Evolutionary conservation across 2,329 filamentous ascomycete genomes (phyloP).

Genomic region (Cryphonectria radicalis): DNA sequence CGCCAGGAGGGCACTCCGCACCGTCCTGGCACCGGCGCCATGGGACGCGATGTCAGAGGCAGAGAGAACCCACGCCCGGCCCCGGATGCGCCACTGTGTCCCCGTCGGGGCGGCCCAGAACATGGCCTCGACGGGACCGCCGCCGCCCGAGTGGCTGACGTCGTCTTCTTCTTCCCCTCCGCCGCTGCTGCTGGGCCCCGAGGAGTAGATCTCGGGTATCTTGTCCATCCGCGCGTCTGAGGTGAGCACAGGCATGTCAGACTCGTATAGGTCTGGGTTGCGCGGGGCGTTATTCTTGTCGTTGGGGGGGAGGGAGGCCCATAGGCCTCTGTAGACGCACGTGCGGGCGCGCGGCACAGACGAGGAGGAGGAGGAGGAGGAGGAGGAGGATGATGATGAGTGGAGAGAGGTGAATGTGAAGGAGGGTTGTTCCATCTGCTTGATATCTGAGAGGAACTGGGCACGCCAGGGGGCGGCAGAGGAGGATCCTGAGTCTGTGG

Average conservation of each 20-base stretch:
- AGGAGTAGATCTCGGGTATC: constrained; percentile 68
- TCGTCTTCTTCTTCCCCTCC: constrained; percentile 41
- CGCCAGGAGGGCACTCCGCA: constrained; percentile 62
- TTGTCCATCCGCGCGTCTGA: constrained; percentile 91
- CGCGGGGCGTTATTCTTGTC: constrained; percentile 71
- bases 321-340: constrained; percentile 87
- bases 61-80: constrained; percentile 75
- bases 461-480: constrained; percentile 57
- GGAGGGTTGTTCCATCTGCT: constrained; percentile 50
- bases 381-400: constrained; percentile 35
- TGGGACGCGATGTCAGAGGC: constrained; percentile 54
- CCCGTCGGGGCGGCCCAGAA: constrained; percentile 75
- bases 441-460: constrained; percentile 55
- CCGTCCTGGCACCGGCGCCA: constrained; percentile 59
- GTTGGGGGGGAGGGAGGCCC: constrained; percentile 71
- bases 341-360: constrained; percentile 67
- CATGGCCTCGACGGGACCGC: constrained; percentile 77
- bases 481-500: constrained; percentile 22
- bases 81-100: constrained; percentile 86
- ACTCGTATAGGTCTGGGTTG: constrained; percentile 72
- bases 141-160: constrained; percentile 62
- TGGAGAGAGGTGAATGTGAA: constrained; percentile 59
- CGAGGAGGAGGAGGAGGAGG: constrained; percentile 42
- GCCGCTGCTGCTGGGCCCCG: constrained; percentile 44
- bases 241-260: constrained; percentile 80